These are phyloP conservation scores for Citrullus mucosospermus DNA, from an alignment of 306 rosid species.

Conservation along the genomic window DNA sequence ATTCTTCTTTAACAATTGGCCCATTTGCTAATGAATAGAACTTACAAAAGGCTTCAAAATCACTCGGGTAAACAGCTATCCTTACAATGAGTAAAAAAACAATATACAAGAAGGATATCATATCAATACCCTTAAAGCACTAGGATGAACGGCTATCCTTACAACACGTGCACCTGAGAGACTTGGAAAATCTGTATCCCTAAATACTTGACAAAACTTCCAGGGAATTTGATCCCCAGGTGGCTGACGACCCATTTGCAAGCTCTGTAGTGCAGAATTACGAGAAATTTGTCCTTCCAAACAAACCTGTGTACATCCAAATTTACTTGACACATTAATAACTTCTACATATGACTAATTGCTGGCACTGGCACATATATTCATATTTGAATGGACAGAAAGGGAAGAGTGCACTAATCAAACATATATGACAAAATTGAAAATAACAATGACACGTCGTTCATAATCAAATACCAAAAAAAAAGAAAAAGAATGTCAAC, in stretches of 20 bases:
- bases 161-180: slow-evolving; percentile 92
- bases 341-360: background rate
- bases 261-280: slow-evolving; percentile 58
- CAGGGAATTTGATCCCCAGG: slow-evolving; percentile 90
- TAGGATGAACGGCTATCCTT: slow-evolving; percentile 43
- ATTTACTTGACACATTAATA: background rate
- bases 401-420: background rate
- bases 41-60: background rate
- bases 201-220: slow-evolving; percentile 87
- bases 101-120: background rate
- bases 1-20: background rate
- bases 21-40: background rate
- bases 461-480: background rate
- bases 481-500: background rate
- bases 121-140: background rate
- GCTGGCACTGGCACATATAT: background rate
- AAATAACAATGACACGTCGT: background rate
- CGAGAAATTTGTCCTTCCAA: slow-evolving; percentile 92
- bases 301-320: slow-evolving; percentile 29
- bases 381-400: background rate
- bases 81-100: background rate
- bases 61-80: background rate
- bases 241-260: slow-evolving; percentile 69
- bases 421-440: background rate
- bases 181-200: slow-evolving; percentile 66